Percentiles rank a stretch among this genome's conserved stretches.
Evolutionary conservation across 192 early-diverging fungal genomes (phyloP).

Genomic region (Gryganskiella cystojenkinii): DNA sequence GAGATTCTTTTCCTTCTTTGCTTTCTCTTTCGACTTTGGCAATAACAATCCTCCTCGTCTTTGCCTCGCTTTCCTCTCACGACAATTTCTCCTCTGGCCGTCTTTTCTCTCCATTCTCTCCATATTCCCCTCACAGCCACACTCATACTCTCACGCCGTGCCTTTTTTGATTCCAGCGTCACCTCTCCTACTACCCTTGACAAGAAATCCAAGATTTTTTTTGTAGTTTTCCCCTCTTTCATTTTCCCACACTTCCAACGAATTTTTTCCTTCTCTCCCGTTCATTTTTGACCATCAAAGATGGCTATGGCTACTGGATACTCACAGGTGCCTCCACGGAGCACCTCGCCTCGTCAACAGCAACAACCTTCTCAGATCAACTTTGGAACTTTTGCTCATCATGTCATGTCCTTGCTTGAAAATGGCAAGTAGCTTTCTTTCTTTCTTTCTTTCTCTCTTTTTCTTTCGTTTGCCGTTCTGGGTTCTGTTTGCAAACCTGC

Average conservation of each 20-base stretch:
- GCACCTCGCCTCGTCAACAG: slow-evolving; percentile 22
- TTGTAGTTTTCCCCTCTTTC: background rate
- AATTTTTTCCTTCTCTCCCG: background rate
- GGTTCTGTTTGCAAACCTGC: background rate
- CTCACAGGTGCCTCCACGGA: slow-evolving; percentile 21
- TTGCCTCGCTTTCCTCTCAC: background rate
- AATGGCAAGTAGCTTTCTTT: too few relatives aligned
- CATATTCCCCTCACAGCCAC: background rate
- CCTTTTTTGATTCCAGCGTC: too few relatives aligned
- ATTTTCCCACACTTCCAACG: background rate
- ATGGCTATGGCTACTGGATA: slow-evolving; percentile 53
- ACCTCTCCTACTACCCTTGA: too few relatives aligned
- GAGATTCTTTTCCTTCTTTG: background rate
- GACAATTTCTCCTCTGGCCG: background rate
- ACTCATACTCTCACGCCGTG: too few relatives aligned
- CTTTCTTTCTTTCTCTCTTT: slow-evolving; percentile 1
- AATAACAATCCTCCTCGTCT: background rate
- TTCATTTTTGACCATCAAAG: background rate
- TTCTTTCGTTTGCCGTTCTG: background rate
- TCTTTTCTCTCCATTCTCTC: background rate
- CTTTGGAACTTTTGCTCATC: slow-evolving; percentile 49
- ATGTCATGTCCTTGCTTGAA: slow-evolving; percentile 49
- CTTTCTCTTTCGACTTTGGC: background rate
- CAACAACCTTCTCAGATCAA: slow-evolving; percentile 48
- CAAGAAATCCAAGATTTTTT: too few relatives aligned